Base-by-base conservation (phyloP, 768 basidiomycete species). In the Leccinellum albellum region DNA sequence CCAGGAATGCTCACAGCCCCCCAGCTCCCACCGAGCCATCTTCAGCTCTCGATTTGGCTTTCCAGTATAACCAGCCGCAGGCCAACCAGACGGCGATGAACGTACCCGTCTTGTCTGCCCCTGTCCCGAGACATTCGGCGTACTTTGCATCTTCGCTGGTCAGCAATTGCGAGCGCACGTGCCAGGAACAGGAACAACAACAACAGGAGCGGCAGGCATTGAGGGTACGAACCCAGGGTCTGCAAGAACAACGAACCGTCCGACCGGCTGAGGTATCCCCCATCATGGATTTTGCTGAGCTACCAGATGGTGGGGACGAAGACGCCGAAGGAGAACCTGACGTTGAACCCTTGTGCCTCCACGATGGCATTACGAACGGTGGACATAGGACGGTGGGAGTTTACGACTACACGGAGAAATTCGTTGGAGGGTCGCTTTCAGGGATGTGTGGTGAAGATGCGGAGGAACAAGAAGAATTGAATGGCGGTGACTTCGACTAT, bases 121-220 rank as follows among this genome's bases (percentile, higher is more conserved):
- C 71, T 55, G 65, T 72, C 55, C 72, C 71, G 21, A 66, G 71
- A 50, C 71, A 72, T 62, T 70, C 70, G 37, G 54, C 67, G 0
- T 72, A 72, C 59, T 70, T 67, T 61, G 70, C 54, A 24, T 37
- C 68, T 3, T 73, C 70, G 35, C 55, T 72, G 10, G 61, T 72
- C 62, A 61, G 58, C 61, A 64, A 62, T 59, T 72, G 71, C 62
- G 70, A 72, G 56, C 70, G 71, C 69, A 74, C 71, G 66, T 72
- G 72, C 54, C 70, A 72, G 72, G 70, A 73, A 70, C 71, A 72
- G 68, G 72, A 72, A 74, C 72, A 63, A 10, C 72, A 63, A 10
- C 68, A 71, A 26, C 70, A 68, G 28, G 69, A 69, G 47, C 62
- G 68, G 9, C 70, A 63, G 51, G 71, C 63, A 20, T 26, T 72